Percentiles rank a stretch among this genome's conserved stretches.
phyloP scores from a whole-genome alignment of 163 green algal species.

The Scenedesmus sp. region DNA sequence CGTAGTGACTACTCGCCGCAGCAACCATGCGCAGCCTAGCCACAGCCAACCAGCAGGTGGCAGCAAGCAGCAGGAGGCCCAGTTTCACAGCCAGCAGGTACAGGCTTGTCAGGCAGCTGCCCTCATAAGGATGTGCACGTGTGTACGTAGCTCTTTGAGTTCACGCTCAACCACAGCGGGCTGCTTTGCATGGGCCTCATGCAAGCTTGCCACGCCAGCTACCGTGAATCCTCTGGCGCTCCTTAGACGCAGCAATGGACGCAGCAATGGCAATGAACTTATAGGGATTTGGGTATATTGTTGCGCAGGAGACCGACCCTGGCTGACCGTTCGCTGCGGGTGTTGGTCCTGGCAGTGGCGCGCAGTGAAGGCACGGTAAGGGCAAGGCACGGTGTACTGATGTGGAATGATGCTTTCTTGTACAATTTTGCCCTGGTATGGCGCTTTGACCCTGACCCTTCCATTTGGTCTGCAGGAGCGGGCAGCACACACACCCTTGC shows the following conservation, averaged over 20 bases:
- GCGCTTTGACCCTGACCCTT: neutral
- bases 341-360: neutral
- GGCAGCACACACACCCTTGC: neutral
- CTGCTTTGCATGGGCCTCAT: neutral
- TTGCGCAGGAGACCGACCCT: neutral
- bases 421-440: neutral
- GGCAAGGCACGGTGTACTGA: neutral
- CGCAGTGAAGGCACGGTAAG: neutral
- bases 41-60: neutral
- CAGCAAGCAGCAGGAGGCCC: conserved; percentile 1
- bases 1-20: neutral
- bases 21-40: neutral
- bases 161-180: neutral
- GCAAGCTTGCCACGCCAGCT: conserved; percentile 7
- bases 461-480: neutral
- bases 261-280: neutral
- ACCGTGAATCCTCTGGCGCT: neutral
- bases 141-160: neutral
- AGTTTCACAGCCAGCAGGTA: conserved; percentile 10
- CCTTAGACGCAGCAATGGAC: neutral
- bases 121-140: neutral
- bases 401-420: neutral
- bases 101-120: neutral
- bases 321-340: neutral
- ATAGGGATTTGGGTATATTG: too few relatives aligned